Percentiles rank a stretch among this genome's conserved stretches.
Conservation (phyloP, 148 eudicot genomes). For the Tetragonia tetragonoides region DNA sequence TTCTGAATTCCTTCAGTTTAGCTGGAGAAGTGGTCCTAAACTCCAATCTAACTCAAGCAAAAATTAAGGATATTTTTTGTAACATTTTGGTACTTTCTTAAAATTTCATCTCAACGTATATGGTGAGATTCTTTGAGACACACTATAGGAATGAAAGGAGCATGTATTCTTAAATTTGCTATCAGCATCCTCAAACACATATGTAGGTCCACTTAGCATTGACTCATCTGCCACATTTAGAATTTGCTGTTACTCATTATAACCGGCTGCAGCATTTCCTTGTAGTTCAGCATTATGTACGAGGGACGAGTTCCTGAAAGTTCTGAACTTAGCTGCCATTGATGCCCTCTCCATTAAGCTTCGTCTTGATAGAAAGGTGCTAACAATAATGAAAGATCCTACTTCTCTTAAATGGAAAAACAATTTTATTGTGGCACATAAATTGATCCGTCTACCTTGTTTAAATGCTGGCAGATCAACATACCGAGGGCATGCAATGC, state of each 20-base stretch:
- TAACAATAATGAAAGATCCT: neutral
- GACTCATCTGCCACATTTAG: no score
- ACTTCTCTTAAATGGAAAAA: neutral
- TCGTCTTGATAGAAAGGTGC: constrained; percentile 65
- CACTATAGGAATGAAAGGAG: no score
- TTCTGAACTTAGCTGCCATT: constrained; percentile 48
- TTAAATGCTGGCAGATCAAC: constrained; percentile 38
- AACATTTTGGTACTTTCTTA: no score
- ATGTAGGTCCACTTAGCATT: no score
- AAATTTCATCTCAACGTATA: no score
- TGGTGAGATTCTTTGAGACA: no score
- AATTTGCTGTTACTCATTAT: neutral
- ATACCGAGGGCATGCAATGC: constrained; percentile 60
- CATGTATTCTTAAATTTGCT: no score
- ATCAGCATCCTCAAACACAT: no score
- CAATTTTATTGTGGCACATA: neutral
- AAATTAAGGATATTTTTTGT: no score
- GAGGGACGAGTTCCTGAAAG: constrained; percentile 70
- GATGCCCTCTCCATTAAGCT: constrained; percentile 66
- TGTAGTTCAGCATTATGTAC: constrained; percentile 70
- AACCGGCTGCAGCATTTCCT: constrained; percentile 24
- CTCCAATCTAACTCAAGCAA: neutral
- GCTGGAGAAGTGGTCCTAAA: neutral
- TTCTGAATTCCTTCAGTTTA: neutral
- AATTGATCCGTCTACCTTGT: constrained; percentile 4